Evolutionary conservation across 192 early-diverging fungal genomes (phyloP).

Genomic region (Dissophora ornata): DNA sequence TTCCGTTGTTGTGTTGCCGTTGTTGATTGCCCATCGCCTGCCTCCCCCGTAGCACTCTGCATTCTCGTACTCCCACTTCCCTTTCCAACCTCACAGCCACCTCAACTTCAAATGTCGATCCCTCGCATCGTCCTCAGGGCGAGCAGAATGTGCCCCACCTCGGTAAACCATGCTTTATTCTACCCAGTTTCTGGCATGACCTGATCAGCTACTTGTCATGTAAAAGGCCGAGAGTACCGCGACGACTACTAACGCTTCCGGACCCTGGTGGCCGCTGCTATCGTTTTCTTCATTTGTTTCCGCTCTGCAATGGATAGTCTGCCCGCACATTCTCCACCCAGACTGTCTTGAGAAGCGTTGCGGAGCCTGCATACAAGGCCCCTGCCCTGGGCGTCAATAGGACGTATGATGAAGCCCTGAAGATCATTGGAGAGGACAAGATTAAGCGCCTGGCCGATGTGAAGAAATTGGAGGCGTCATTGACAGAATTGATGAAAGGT

Average conservation of each 20-base stretch:
- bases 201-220: slow-evolving; percentile 17
- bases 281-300: not conserved
- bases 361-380: slow-evolving; percentile 55
- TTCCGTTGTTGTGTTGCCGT: not conserved
- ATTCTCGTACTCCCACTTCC: too few relatives aligned
- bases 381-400: slow-evolving; percentile 70
- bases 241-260: too few relatives aligned
- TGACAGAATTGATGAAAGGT: slow-evolving; percentile 56
- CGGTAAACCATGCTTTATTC: too few relatives aligned
- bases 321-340: slow-evolving; percentile 40
- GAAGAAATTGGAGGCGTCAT: slow-evolving; percentile 51
- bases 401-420: slow-evolving; percentile 82
- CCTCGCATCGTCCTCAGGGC: slow-evolving; percentile 35
- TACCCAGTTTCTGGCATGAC: too few relatives aligned
- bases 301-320: slow-evolving; percentile 8
- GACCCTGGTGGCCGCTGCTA: too few relatives aligned
- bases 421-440: slow-evolving; percentile 72
- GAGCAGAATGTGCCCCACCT: slow-evolving; percentile 21
- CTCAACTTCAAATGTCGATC: slow-evolving; percentile 23
- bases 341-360: slow-evolving; percentile 16
- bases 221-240: not conserved
- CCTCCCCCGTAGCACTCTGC: too few relatives aligned
- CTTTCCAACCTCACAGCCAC: too few relatives aligned
- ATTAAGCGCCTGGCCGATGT: slow-evolving; percentile 58
- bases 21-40: not conserved